Conservation (phyloP, 2,329 filamentous ascomycete species). For the Colletotrichum scovillei region DNA sequence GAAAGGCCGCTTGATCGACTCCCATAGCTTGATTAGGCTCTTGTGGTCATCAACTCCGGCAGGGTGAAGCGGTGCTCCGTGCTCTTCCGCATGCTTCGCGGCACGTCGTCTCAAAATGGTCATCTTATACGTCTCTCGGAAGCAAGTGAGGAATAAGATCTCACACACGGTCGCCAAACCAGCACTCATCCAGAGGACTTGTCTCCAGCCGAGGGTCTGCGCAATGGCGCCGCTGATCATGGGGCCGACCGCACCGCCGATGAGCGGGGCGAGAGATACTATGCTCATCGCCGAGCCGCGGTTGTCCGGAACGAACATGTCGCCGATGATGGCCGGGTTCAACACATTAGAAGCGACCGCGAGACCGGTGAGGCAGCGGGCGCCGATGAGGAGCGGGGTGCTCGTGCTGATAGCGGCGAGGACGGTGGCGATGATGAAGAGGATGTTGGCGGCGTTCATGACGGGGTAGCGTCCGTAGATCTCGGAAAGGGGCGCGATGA, state of each 20-base stretch:
- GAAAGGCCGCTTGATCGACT: conserved; percentile 57
- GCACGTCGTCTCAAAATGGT: conserved; percentile 61
- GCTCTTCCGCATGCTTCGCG: conserved; percentile 44
- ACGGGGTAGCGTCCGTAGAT: conserved; percentile 66
- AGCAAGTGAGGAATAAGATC: conserved; percentile 61
- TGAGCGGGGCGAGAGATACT: conserved; percentile 66
- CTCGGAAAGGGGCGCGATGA: conserved; percentile 73
- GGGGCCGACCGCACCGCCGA: conserved; percentile 68
- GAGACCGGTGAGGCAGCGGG: conserved; percentile 69
- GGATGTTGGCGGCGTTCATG: conserved; percentile 62
- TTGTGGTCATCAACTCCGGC: conserved; percentile 37
- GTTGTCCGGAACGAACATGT: conserved; percentile 69
- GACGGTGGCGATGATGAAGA: conserved; percentile 62
- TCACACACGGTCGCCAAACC: conserved; percentile 60
- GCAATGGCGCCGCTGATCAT: conserved; percentile 66
- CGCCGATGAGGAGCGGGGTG: conserved; percentile 59
- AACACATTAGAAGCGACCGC: conserved; percentile 74
- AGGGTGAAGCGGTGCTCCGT: conserved; percentile 36
- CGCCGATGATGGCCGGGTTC: conserved; percentile 72
- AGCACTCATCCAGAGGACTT: conserved; percentile 62
- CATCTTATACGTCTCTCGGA: conserved; percentile 71
- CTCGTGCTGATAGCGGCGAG: conserved; percentile 58
- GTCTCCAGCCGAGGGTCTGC: conserved; percentile 65
- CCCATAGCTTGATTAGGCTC: conserved; percentile 46
- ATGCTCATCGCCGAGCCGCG: conserved; percentile 69